Conservation (phyloP, 148 eudicot genomes). For the Rheum nobile region DNA sequence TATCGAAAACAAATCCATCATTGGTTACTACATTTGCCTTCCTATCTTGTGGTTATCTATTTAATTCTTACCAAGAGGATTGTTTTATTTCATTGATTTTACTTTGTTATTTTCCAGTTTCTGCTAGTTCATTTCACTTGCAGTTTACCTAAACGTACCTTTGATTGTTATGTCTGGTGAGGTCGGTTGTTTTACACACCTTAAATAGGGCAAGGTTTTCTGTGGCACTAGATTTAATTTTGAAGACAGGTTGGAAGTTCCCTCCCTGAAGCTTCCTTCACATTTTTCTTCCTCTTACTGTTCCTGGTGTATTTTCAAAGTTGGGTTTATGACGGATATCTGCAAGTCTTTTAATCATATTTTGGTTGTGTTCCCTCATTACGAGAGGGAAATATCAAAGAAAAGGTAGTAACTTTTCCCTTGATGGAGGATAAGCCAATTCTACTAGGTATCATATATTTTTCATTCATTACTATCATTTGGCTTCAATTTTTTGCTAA, state of each 20-base stretch:
- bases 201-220: constrained; percentile 82
- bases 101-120: neutral
- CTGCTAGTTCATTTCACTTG: constrained; percentile 6
- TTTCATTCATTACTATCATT: neutral
- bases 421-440: constrained; percentile 72
- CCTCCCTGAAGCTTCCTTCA: neutral
- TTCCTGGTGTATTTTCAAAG: no score
- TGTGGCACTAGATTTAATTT: constrained; percentile 81
- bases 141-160: constrained; percentile 7
- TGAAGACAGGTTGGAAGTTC: constrained; percentile 55
- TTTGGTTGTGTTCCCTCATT: constrained; percentile 81
- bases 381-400: constrained; percentile 84
- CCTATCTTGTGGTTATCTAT: constrained; percentile 87
- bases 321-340: neutral
- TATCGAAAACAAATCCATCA: constrained; percentile 77
- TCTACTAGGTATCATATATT: constrained; percentile 47
- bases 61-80: constrained; percentile 95
- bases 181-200: constrained; percentile 82
- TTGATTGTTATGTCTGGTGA: constrained; percentile 42
- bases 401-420: constrained; percentile 61
- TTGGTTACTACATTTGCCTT: constrained; percentile 64
- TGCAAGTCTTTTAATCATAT: constrained; percentile 4
- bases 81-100: constrained; percentile 6
- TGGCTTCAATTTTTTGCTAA: neutral
- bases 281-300: neutral